phyloP scores from a whole-genome alignment of 129 eudicot species.

The Lonicera japonica region DNA sequence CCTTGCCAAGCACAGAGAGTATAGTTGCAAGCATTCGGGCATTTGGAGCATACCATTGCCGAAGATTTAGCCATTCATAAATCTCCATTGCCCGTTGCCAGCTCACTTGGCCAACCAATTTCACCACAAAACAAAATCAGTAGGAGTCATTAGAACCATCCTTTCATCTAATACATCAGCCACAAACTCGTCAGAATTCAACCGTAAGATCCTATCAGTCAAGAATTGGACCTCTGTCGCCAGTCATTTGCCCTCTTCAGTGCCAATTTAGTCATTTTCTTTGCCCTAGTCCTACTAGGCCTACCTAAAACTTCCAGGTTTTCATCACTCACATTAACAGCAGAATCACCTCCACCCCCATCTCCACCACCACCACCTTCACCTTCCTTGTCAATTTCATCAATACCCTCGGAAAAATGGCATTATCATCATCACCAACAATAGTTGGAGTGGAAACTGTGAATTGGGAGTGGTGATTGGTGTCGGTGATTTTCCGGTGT shows the following conservation, averaged over 20 bases:
- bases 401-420: no score
- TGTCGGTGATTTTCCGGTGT: constrained; percentile 39
- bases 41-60: constrained; percentile 73
- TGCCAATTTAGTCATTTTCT: constrained; percentile 80
- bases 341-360: neutral
- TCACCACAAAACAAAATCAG: constrained; percentile 90
- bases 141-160: constrained; percentile 85
- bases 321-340: constrained; percentile 29
- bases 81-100: constrained; percentile 96
- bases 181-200: constrained; percentile 67
- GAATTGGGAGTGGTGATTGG: constrained; percentile 12
- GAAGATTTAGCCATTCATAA: constrained; percentile 83
- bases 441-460: constrained; percentile 6
- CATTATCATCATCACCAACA: constrained; percentile 20
- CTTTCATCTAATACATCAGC: constrained; percentile 87
- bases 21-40: constrained; percentile 85
- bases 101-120: constrained; percentile 67
- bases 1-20: constrained; percentile 81
- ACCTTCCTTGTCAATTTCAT: no score
- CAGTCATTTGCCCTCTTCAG: constrained; percentile 83
- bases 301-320: constrained; percentile 53
- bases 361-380: no score
- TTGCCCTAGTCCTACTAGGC: constrained; percentile 49
- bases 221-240: constrained; percentile 76
- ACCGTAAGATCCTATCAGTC: constrained; percentile 64